Evolutionary conservation across 768 basidiomycete species (phyloP).

Genomic region (Trametes cinnabarina): DNA sequence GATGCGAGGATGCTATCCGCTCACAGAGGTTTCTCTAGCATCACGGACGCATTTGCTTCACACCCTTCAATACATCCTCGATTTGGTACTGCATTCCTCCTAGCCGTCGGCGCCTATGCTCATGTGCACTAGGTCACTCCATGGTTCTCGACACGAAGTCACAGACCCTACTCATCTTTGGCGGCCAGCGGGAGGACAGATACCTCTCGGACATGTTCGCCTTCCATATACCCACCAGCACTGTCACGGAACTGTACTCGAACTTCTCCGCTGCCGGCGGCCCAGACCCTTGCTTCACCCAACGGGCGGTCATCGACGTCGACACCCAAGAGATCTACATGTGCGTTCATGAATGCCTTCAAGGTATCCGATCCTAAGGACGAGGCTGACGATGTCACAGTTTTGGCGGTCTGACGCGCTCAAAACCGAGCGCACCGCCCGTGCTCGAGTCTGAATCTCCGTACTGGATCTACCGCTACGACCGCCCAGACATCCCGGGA

Average conservation of each 20-base stretch:
- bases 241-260: conserved; percentile 57
- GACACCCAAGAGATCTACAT: conserved; percentile 67
- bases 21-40: conserved; percentile 15
- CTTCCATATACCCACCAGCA: conserved; percentile 59
- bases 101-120: too few species aligned
- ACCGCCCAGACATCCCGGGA: conserved; percentile 48
- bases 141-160: conserved; percentile 71
- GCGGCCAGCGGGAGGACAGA: conserved; percentile 65
- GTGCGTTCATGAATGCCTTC: conserved; percentile 38
- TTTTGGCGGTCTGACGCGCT: conserved; percentile 59
- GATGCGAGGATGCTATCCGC: background rate
- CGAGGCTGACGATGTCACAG: conserved; percentile 32
- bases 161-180: conserved; percentile 67
- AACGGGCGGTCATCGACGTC: conserved; percentile 68
- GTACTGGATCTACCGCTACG: conserved; percentile 70
- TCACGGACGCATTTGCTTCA: conserved; percentile 26
- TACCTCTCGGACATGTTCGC: conserved; percentile 77
- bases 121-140: conserved; percentile 57
- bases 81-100: conserved; percentile 41
- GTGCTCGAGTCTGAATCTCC: conserved; percentile 47
- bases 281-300: conserved; percentile 71
- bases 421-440: conserved; percentile 38
- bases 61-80: conserved; percentile 54
- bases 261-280: conserved; percentile 63
- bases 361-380: background rate